Evolutionary conservation across 371 early-diverging fungal species (phyloP), one percentile per base, ranked within the genome.

Genomic region (Mortierella sp.): DNA sequence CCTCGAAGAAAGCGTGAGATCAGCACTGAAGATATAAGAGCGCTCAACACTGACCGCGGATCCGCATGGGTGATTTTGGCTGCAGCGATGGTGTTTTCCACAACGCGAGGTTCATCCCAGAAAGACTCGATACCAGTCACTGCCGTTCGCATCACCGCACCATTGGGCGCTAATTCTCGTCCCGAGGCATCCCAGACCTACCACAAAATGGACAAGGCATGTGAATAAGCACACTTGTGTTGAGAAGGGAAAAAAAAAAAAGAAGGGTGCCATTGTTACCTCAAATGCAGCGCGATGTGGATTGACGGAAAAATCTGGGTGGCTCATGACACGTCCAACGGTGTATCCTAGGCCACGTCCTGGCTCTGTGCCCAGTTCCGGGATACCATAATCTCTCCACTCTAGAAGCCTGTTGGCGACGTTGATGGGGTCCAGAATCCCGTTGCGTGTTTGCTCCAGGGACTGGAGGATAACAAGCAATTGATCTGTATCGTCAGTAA

Each of bases 401-500:
- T 79, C 70, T 23, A 56, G 51, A 24, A 90, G 71, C 47, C 82
- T 72, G 45, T 58, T 56, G 10, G 88, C 87, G 63, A 86, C 86
- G 21, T 86, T 82, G 46, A 80, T 66, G 5, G 71, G 59, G 31
- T 86, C 66, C 43, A 90, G 83, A 3, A 64, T 61, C 1, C 86
- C 87, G 51, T 82, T 80, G 30, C 72, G 72, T 31, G 82, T 79
- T 14, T 84, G 70, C 21, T 65, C 42, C 10, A 89, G 54, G 0
- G 89, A 82, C 43, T 85, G 81, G 30, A 87, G 79, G 18, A 91
- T 59, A 27, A 90, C 62, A 2, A 91, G 66, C 59, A 81, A 55
- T 46, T 91, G 91, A 42, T 91, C 91, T 28, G 88, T 85, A 66
- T 91, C 89, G 60, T 87, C 89, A 9, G 90, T 88, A 59, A 84